These are phyloP conservation scores for Catunica adiposa DNA, from an alignment of 2,329 filamentous ascomycete species.

Conservation along the genomic window DNA sequence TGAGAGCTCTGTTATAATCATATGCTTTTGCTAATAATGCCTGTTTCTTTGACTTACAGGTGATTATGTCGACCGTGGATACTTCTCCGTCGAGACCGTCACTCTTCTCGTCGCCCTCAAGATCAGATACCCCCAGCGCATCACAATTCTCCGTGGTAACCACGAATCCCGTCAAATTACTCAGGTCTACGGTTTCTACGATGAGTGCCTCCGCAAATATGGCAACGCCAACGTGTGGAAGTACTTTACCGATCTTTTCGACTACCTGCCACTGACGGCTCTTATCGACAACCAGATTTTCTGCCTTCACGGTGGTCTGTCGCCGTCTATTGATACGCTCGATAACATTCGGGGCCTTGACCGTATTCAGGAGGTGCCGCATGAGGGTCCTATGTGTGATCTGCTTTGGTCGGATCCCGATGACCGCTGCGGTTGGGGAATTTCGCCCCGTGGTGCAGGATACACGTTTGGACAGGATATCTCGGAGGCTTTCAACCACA, in stretches of 20 bases:
- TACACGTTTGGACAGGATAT: conserved; percentile 97
- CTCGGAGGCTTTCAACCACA: conserved; percentile 97
- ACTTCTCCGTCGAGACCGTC: conserved; percentile 97
- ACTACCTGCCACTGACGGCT: conserved; percentile 91
- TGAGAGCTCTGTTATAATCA: no score
- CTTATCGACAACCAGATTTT: conserved; percentile 99
- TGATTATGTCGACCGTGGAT: conserved; percentile 96
- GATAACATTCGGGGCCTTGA: conserved; percentile 92
- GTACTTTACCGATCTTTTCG: conserved; percentile 96
- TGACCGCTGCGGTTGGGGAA: conserved; percentile 90
- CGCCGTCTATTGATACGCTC: conserved; percentile 86
- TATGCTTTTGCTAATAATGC: background rate
- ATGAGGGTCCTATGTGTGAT: conserved; percentile 97
- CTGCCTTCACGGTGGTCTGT: conserved; percentile 91
- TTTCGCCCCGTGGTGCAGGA: conserved; percentile 82
- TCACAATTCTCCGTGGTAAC: conserved; percentile 96
- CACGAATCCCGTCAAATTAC: conserved; percentile 99
- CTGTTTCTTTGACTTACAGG: conserved; percentile 32
- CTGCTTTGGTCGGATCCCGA: conserved; percentile 96
- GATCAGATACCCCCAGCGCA: conserved; percentile 93
- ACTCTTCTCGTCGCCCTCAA: conserved; percentile 92
- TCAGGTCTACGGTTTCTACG: conserved; percentile 98
- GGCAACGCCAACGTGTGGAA: conserved; percentile 99
- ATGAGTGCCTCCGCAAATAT: conserved; percentile 96
- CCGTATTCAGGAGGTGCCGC: conserved; percentile 93